Evolutionary conservation across 257 asterid species (phyloP).

Genomic region (Penstemon eatonii): DNA sequence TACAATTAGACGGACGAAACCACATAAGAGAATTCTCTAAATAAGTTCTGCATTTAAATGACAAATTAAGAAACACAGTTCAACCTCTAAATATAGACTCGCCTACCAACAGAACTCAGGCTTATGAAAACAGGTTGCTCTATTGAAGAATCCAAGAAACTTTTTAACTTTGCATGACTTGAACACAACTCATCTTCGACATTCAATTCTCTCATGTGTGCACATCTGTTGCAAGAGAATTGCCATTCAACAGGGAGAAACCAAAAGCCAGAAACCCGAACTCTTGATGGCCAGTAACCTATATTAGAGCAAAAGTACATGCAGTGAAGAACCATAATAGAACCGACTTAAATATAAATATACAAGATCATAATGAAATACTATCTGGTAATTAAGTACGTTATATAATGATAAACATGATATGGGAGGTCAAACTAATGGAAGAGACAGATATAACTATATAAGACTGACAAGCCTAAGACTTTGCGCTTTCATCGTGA

Average conservation of each 20-base stretch:
- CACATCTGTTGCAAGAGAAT: conserved; percentile 77
- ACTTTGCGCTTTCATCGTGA: background rate
- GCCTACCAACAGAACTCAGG: conserved; percentile 93
- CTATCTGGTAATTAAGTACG: background rate
- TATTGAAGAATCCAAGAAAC: conserved; percentile 48
- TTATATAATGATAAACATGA: conserved; percentile 9
- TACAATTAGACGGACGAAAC: background rate
- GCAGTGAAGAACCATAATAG: conserved; percentile 9
- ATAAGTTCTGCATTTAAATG: background rate
- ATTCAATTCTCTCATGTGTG: conserved; percentile 44
- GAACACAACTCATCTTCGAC: conserved; percentile 53
- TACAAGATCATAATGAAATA: background rate
- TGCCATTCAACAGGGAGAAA: conserved; percentile 85
- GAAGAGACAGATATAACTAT: background rate
- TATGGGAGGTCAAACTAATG: background rate
- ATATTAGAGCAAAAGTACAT: conserved; percentile 21
- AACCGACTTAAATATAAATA: background rate
- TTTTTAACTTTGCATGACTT: conserved; percentile 49
- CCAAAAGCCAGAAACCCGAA: conserved; percentile 94
- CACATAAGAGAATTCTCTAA: background rate
- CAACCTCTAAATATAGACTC: conserved; percentile 31
- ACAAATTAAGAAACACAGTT: conserved; percentile 3
- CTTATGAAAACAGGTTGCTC: conserved; percentile 71
- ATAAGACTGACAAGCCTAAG: no score
- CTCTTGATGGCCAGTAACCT: conserved; percentile 95